Conservation (phyloP, 129 eudicot genomes). For the Kitagawia praeruptora region DNA sequence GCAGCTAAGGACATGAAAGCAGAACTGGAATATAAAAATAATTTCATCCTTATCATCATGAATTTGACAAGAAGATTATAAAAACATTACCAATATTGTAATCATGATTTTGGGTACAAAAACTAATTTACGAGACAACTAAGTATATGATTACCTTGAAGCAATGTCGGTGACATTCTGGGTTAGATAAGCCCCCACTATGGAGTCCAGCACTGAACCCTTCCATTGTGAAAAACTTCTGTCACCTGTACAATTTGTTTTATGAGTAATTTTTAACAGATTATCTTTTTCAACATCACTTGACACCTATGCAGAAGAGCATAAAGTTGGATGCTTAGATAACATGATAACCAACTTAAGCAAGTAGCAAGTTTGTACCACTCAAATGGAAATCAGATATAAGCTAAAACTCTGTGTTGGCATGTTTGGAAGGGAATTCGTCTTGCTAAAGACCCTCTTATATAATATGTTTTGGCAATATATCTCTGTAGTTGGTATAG, state of each 20-base stretch:
- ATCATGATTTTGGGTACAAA: neutral
- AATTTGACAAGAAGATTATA: neutral
- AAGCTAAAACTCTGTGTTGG: neutral
- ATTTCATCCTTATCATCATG: neutral
- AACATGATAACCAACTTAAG: neutral
- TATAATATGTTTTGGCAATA: neutral
- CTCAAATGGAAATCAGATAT: neutral
- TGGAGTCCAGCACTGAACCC: conserved; percentile 69
- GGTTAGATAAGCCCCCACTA: conserved; percentile 68
- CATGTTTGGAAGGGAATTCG: neutral
- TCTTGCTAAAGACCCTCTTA: neutral
- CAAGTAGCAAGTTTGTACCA: neutral
- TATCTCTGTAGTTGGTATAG: neutral
- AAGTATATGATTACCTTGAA: conserved; percentile 42
- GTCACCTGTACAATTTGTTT: conserved; percentile 33
- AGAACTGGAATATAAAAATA: conserved; percentile 30
- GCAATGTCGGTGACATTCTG: conserved; percentile 61
- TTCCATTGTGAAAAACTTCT: conserved; percentile 66
- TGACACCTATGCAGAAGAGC: neutral
- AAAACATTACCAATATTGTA: conserved; percentile 5
- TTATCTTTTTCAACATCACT: neutral
- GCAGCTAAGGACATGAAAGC: conserved; percentile 60
- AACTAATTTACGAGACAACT: neutral
- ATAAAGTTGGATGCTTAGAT: neutral
- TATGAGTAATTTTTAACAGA: neutral